Percentiles rank a stretch among this genome's conserved stretches.
These are phyloP conservation scores for Cyclotella choctawhatcheeana DNA, from an alignment of 108 stramenopile genomes.

Conservation along the genomic window DNA sequence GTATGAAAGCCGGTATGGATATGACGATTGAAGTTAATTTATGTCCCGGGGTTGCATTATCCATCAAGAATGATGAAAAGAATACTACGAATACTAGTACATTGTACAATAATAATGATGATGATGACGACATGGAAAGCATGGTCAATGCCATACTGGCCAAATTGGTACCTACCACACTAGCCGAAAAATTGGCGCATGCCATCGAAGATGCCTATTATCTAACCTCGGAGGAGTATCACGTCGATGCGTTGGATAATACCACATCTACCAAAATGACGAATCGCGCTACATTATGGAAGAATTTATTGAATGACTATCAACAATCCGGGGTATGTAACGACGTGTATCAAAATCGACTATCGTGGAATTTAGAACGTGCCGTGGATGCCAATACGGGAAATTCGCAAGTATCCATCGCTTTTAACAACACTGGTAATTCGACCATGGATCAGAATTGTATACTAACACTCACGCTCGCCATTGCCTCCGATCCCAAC, in stretches of 20 bases:
- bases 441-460: slow-evolving; percentile 17
- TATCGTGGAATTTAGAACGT: slow-evolving; percentile 14
- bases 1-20: neutral
- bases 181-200: slow-evolving; percentile 8
- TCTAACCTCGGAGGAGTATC: slow-evolving; percentile 22
- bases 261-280: too few relatives aligned
- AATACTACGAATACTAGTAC: too few relatives aligned
- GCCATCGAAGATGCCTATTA: slow-evolving; percentile 14
- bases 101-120: too few relatives aligned
- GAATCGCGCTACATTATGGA: slow-evolving; percentile 25
- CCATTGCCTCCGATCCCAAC: slow-evolving; percentile 16
- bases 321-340: slow-evolving; percentile 18
- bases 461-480: slow-evolving; percentile 17
- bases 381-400: slow-evolving; percentile 2
- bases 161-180: slow-evolving; percentile 1
- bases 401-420: slow-evolving; percentile 5
- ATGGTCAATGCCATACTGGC: neutral
- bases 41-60: slow-evolving; percentile 27
- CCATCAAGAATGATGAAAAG: neutral
- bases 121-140: neutral
- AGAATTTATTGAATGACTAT: slow-evolving; percentile 6
- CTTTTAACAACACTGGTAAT: slow-evolving; percentile 30
- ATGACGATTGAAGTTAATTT: slow-evolving; percentile 12
- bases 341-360: slow-evolving; percentile 10
- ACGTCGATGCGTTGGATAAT: too few relatives aligned